These are phyloP conservation scores for Talaromyces piceae DNA, from an alignment of 2,329 filamentous ascomycete species.

Conservation along the genomic window DNA sequence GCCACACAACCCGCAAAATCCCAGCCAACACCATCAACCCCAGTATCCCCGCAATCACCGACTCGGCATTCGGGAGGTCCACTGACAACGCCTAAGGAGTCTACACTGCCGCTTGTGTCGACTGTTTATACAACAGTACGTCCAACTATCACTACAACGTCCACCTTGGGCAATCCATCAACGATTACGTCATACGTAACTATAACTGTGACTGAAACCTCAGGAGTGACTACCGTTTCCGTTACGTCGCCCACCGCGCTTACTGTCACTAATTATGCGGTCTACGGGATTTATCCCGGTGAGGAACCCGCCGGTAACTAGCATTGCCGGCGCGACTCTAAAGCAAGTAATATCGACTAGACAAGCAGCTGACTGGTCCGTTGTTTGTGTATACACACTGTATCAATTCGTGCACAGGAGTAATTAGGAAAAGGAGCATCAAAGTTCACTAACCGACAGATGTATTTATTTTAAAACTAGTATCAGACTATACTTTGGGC, in stretches of 20 bases:
- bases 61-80: no score
- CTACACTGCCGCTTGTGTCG: not conserved
- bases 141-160: not conserved
- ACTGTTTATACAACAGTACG: not conserved
- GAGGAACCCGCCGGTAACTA: not conserved
- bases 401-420: not conserved
- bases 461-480: no score
- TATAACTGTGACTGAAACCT: not conserved
- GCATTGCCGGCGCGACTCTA: not conserved
- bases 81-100: not conserved
- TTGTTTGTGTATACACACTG: no score
- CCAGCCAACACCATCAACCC: no score
- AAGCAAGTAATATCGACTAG: no score
- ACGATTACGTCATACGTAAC: not conserved
- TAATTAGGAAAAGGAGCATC: not conserved
- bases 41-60: no score
- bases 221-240: not conserved
- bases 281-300: not conserved
- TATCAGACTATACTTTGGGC: not conserved
- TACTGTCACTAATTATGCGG: not conserved
- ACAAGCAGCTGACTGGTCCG: no score
- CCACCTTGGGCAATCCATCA: not conserved
- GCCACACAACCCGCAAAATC: no score
- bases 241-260: not conserved
- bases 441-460: not conserved